A percentile compares a stretch with the other conserved stretches of the same genome.
phyloP scores from a whole-genome alignment of 257 asterid genomes.

The Coffea eugenioides region DNA sequence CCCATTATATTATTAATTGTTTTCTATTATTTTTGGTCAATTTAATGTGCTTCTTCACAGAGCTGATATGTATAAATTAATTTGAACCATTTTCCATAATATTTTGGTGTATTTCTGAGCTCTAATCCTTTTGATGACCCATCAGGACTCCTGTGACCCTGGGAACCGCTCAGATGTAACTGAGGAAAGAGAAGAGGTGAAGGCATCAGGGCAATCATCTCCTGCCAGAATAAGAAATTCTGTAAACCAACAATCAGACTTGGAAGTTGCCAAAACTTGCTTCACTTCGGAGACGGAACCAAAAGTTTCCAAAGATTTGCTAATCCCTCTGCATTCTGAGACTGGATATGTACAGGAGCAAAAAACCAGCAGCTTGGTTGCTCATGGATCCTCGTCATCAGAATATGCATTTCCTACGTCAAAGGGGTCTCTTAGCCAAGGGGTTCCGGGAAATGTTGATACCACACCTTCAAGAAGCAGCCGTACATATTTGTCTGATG shows the following conservation, averaged over 20 bases:
- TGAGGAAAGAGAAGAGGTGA: constrained; percentile 61
- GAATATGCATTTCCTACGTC: constrained; percentile 41
- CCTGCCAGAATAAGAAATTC: constrained; percentile 15
- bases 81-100: background rate
- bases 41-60: background rate
- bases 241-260: constrained; percentile 29
- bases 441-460: constrained; percentile 20
- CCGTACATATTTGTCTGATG: constrained; percentile 4
- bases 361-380: constrained; percentile 19
- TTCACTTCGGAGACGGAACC: constrained; percentile 25
- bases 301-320: constrained; percentile 20
- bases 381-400: constrained; percentile 33
- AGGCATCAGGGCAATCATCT: constrained; percentile 37
- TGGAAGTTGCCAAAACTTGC: constrained; percentile 20
- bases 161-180: constrained; percentile 83
- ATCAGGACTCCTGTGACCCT: constrained; percentile 73
- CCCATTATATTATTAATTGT: background rate
- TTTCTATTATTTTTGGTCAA: background rate
- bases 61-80: background rate
- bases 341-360: constrained; percentile 20
- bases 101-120: background rate
- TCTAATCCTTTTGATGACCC: constrained; percentile 16
- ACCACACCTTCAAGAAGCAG: constrained; percentile 18
- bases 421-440: constrained; percentile 26
- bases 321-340: constrained; percentile 19